Evolutionary conservation across 495 filamentous ascomycete species (phyloP).

Genomic region (Aspergillus bridgeri): DNA sequence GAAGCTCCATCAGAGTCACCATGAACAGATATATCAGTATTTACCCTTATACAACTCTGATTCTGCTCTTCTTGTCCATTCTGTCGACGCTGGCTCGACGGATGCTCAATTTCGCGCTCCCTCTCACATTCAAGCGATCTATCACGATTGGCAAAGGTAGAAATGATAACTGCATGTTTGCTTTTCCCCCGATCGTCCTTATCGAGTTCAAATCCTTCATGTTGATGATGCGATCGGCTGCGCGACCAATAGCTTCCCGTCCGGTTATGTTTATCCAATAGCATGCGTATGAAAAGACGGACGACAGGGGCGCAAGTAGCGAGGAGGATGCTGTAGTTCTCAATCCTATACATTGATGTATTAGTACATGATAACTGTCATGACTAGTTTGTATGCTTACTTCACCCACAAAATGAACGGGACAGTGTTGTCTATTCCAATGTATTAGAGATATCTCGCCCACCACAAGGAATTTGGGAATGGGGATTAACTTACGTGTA

Average conservation of each 20-base stretch:
- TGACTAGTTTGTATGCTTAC: constrained; percentile 16
- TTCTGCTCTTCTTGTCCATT: too few species aligned
- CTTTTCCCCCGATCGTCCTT: neutral
- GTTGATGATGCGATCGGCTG: neutral
- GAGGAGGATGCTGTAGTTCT: constrained; percentile 36
- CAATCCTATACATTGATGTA: constrained; percentile 31
- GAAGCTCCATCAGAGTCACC: neutral
- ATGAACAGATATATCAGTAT: neutral
- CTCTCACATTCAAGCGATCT: neutral
- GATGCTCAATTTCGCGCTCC: neutral
- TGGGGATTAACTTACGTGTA: neutral
- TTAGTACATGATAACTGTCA: too few species aligned
- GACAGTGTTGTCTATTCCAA: constrained; percentile 27
- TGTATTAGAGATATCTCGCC: too few species aligned
- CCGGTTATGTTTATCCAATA: neutral
- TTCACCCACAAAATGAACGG: constrained; percentile 38
- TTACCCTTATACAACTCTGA: neutral
- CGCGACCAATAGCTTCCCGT: neutral
- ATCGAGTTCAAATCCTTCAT: neutral
- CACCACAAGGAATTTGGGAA: too few species aligned
- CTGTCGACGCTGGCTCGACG: too few species aligned
- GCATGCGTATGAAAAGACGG: neutral
- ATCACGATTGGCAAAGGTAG: neutral
- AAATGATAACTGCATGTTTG: neutral
- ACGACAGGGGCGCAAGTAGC: constrained; percentile 26